Base-by-base conservation (phyloP, 2,329 filamentous ascomycete species). In the Teratosphaeria destructans region DNA sequence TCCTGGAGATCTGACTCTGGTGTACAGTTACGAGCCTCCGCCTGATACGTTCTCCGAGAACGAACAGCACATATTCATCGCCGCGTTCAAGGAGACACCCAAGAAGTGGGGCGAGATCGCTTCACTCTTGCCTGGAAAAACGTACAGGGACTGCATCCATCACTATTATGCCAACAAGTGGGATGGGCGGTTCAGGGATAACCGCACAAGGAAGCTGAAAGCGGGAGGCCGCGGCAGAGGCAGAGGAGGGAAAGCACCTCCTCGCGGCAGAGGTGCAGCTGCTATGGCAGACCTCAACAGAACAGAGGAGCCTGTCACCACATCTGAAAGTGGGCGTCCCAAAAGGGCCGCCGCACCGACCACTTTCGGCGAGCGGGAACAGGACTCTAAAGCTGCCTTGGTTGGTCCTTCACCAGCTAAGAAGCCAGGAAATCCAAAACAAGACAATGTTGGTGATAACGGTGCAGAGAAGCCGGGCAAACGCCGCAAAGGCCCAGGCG, bases 121-220 rank as follows among this genome's bases (percentile, higher is more conserved):
- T 5, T 84, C 87, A 60, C 79, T 80, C 27, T 75, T 93, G 5
- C 81, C 82, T 0, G 79, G 81, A 34, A 84, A 89, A 27, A 85
- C 88, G 67, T 91, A 90, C 73, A 86, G 87, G 64, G 83, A 88
- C 54, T 90, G 87, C 72, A 94, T 94, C 66, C 87, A 90, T 70
- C 90, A 92, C 72, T 94, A 94, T 74, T 94, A 94, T 72, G 80
- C 89, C 63, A 89, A 87, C 70, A 94, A 85, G 75, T 87, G 87
- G 75, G 81, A 85, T 54, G 82, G 85, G 52, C 86, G 89, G 63
- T 85, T 92, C 62, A 90, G 92, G 71, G 87, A 89, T 69, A 89
- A 88, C 73, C 79, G 87, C 34, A 86, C 83, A 72, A 84, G 70
- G 60, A 73, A 70, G 64, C 65, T 72, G 56, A 68, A 75, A 66